Base-by-base conservation (phyloP, 2,329 filamentous ascomycete species). In the Trichoderma harzianum region DNA sequence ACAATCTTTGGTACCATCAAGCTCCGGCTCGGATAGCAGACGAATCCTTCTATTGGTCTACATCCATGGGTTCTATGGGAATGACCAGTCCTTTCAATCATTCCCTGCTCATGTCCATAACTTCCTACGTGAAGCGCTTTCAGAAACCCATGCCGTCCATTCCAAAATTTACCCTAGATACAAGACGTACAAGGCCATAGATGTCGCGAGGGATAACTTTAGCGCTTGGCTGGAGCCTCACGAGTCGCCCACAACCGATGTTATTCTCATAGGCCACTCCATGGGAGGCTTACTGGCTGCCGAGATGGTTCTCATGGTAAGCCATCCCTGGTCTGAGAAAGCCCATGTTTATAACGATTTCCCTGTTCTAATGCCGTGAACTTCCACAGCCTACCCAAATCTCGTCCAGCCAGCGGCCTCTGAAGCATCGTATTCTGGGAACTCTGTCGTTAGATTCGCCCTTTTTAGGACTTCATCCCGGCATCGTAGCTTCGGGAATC, bases 51-150 rank as follows among this genome's bases (percentile, higher is more conserved):
- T 98, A 1, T 79, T 97, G 26, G 84, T 97, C 68, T 97, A 94
- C 79, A 90, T 97, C 70, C 95, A 97, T 83, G 94, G 95, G 73
- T 97, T 97, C 82, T 92, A 96, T 86, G 94, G 95, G 66, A 92
- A 93, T 72, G 93, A 96, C 80, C 92, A 92, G 36, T 97, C 93
- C 72, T 98, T 98, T 79, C 89, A 91, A 73, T 93, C 92, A 58
- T 97, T 98, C 76, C 95, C 95, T 0, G 92, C 92, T 8, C 94
- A 97, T 82, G 88, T 97, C 5, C 95, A 98, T 80, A 88, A 90
- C 75, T 86, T 93, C 43, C 84, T 97, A 51, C 89, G 89, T 14
- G 84, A 88, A 10, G 85, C 90, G 0, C 82, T 97, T 14, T 84
- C 85, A 26, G 90, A 93, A 30, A 91, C 90, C 7, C 94, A 97